Evolutionary conservation across 352 stramenopile species (phyloP).

Genomic region (Pythium aristosporum): DNA sequence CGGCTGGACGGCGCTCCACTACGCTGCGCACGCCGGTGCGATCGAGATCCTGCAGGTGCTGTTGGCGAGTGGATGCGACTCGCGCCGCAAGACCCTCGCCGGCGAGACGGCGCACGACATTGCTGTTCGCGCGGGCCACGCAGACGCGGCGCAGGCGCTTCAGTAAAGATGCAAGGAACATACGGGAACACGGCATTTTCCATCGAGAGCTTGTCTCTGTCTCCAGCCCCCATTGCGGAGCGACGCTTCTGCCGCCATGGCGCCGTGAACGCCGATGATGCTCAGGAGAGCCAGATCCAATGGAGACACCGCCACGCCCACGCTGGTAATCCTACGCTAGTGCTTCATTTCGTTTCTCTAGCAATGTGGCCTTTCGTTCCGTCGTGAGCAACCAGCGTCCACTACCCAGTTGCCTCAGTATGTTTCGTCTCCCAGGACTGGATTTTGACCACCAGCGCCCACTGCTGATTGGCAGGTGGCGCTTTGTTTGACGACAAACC

Average conservation of each 20-base stretch:
- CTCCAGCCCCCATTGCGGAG: too few relatives aligned
- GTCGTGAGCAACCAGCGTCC: background rate
- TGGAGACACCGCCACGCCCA: background rate
- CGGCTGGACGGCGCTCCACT: slow-evolving; percentile 55
- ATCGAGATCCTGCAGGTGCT: slow-evolving; percentile 17
- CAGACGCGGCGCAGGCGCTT: slow-evolving; percentile 1
- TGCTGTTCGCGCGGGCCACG: slow-evolving; percentile 8
- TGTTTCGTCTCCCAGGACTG: too few relatives aligned
- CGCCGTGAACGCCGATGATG: background rate
- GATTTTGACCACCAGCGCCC: too few relatives aligned
- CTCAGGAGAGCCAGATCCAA: background rate
- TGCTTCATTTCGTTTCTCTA: background rate
- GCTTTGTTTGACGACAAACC: too few relatives aligned
- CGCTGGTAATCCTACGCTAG: too few relatives aligned
- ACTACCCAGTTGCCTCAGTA: too few relatives aligned
- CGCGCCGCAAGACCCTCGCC: slow-evolving; percentile 4
- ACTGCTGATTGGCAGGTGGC: too few relatives aligned
- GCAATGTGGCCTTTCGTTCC: background rate
- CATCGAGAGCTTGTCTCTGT: too few relatives aligned
- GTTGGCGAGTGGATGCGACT: slow-evolving; percentile 5
- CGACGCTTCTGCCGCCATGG: background rate
- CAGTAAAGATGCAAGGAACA: background rate
- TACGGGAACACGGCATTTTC: too few relatives aligned
- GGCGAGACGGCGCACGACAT: slow-evolving; percentile 23
- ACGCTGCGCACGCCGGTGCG: slow-evolving; percentile 44